A percentile compares a stretch with the other conserved stretches of the same genome.
Evolutionary conservation across 257 asterid genomes (phyloP).

Genomic region (Solanum chiquidenum): DNA sequence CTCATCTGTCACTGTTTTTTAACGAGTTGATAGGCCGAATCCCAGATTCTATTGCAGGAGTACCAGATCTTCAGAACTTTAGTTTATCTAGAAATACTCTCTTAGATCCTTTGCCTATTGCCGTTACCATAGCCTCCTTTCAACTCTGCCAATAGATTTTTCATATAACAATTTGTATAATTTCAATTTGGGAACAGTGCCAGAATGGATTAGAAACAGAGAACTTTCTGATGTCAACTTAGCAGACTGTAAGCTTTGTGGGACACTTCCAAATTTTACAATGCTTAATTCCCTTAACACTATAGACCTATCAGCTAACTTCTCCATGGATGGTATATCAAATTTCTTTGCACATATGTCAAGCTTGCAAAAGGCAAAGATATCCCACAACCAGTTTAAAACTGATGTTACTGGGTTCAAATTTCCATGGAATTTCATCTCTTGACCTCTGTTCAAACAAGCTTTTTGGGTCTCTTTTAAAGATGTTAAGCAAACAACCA

Average conservation of each 20-base stretch:
- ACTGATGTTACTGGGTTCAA: slow-evolving; percentile 46
- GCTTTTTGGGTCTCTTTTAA: slow-evolving; percentile 49
- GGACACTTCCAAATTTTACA: slow-evolving; percentile 63
- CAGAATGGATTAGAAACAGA: slow-evolving; percentile 60
- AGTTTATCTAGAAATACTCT: slow-evolving; percentile 55
- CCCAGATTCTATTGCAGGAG: slow-evolving; percentile 53
- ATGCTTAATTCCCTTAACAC: slow-evolving; percentile 46
- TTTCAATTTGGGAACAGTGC: slow-evolving; percentile 43
- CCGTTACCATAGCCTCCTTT: slow-evolving; percentile 38
- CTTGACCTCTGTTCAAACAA: slow-evolving; percentile 60
- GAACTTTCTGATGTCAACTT: slow-evolving; percentile 51
- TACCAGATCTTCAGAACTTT: slow-evolving; percentile 58
- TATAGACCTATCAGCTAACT: slow-evolving; percentile 67
- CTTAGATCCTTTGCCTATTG: slow-evolving; percentile 47
- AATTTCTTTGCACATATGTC: slow-evolving; percentile 41
- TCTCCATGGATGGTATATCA: slow-evolving; percentile 47
- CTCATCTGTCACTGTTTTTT: slow-evolving; percentile 44
- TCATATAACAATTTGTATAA: slow-evolving; percentile 35
- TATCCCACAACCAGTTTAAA: slow-evolving; percentile 47
- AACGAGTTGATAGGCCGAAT: slow-evolving; percentile 59
- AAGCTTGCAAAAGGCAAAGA: slow-evolving; percentile 40
- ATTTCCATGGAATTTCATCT: slow-evolving; percentile 48
- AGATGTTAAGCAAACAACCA: slow-evolving; percentile 20
- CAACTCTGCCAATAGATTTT: slow-evolving; percentile 59
- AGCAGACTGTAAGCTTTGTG: slow-evolving; percentile 61